Conservation (phyloP, 2,329 filamentous ascomycete genomes). For the Apiospora saccharicola region DNA sequence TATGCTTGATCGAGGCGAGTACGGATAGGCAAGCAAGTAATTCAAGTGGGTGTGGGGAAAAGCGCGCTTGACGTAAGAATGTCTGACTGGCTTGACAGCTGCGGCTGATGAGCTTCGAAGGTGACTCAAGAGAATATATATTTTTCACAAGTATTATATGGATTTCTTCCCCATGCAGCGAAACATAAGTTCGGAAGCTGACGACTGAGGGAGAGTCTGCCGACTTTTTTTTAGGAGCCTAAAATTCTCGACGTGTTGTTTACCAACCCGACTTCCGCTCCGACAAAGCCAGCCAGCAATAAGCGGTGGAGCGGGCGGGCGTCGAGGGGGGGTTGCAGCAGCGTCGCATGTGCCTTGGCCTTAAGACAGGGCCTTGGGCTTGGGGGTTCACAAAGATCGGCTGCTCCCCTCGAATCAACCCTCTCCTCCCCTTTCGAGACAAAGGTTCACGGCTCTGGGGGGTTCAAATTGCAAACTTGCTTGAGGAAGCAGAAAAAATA, state of each 20-base stretch:
- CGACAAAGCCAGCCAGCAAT: constrained; percentile 2
- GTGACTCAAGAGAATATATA: constrained; percentile 13
- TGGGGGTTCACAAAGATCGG: constrained; percentile 13
- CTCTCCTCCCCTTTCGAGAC: neutral
- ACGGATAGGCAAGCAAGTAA: neutral
- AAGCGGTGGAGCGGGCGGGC: constrained; percentile 10
- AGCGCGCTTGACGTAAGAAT: constrained; percentile 19
- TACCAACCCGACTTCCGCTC: constrained; percentile 4
- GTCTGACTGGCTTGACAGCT: constrained; percentile 8
- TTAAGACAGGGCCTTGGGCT: neutral
- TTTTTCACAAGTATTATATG: neutral
- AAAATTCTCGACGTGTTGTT: constrained; percentile 17
- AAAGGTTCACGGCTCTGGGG: neutral
- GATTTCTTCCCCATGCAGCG: neutral
- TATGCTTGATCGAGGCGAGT: neutral
- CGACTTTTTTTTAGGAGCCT: constrained; percentile 6
- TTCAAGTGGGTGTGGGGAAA: neutral
- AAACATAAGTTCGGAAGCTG: neutral
- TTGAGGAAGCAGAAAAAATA: neutral
- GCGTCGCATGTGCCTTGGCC: constrained; percentile 9
- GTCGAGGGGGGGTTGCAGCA: neutral
- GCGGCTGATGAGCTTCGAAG: neutral
- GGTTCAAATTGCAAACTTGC: neutral
- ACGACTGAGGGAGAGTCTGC: neutral
- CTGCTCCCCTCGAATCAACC: constrained; percentile 8